Base-by-base conservation (phyloP, 331 rosid genomes). In the Quercus phellos region DNA sequence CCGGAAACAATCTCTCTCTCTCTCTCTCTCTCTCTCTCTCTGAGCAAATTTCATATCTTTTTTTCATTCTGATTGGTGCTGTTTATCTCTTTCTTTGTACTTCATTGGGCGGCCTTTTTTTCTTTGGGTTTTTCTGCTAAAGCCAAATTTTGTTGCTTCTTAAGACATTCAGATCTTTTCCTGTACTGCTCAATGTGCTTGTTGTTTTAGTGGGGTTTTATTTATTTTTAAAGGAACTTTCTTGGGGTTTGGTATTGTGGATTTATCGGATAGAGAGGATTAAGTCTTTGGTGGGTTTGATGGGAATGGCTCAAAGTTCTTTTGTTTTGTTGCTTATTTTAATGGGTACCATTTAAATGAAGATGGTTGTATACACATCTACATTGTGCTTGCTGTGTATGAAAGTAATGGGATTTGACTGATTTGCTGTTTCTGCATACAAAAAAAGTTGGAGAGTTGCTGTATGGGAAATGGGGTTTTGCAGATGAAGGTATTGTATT, bases 401-500 rank as follows among this genome's bases (percentile, higher is more conserved):
- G 76, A 51, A 29, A 63, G 54, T 46, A 4, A 32, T 26, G 77
- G 71, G 70, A 56, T 81, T 81, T 76, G 78, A 55, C 7, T 53
- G 55, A 77, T 17, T 78, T 70, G 24, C 8, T 24, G 56, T 4
- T 81, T 51, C 55, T 56, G 22, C 66, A 3, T 46, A 46, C 53
- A 70, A 38, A 63, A 19, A 18, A 50, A 66, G 76, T 18, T 74
- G 66, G 77, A 35, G 73, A 46, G 68, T 73, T 26, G 71, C 5
- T 67, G 81, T 51, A 70, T 60, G 55, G 46, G 70, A 77, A 38
- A 82, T 75, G 81, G 77, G 88, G 60, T 83, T 84, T 70, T 59
- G 71, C 66, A 4, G 74, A 70, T 83, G 74, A 85, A 74, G 56
- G 53, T 17, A 46, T 46, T 12, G 53, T 10, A 58, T 61, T 85